These are phyloP conservation scores for Daedaleopsis sinensis DNA, from an alignment of 768 basidiomycete genomes.

Conservation along the genomic window DNA sequence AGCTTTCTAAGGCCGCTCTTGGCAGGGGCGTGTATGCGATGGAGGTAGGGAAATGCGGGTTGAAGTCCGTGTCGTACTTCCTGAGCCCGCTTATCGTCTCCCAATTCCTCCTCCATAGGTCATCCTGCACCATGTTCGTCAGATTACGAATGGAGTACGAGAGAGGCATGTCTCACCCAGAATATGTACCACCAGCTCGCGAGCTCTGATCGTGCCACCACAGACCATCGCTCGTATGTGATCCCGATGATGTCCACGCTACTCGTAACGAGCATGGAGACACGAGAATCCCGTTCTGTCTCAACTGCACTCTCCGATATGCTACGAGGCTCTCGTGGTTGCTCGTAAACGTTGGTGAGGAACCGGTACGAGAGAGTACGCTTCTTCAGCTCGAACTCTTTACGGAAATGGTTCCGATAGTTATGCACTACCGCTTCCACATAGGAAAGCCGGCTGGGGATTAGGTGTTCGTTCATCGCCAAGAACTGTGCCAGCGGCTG, in stretches of 20 bases:
- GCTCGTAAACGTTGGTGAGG: constrained; percentile 60
- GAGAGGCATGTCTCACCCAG: constrained; percentile 52
- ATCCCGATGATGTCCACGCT: constrained; percentile 49
- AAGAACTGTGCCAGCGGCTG: constrained; percentile 65
- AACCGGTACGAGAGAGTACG: constrained; percentile 64
- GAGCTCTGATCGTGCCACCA: constrained; percentile 50
- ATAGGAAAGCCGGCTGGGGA: constrained; percentile 42
- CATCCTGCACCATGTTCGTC: constrained; percentile 51
- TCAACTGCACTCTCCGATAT: constrained; percentile 49
- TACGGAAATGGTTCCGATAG: constrained; percentile 55
- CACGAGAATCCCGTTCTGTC: constrained; percentile 56
- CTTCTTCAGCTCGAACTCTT: constrained; percentile 55
- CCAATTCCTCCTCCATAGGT: constrained; percentile 73
- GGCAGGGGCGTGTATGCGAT: constrained; percentile 75
- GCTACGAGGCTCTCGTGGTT: constrained; percentile 47
- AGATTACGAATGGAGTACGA: too few relatives aligned
- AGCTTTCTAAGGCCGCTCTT: constrained; percentile 62
- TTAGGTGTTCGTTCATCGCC: constrained; percentile 53
- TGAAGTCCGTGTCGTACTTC: constrained; percentile 60
- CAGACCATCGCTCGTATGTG: constrained; percentile 55
- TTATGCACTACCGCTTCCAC: constrained; percentile 50
- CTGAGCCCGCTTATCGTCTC: constrained; percentile 54
- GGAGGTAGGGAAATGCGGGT: constrained; percentile 70
- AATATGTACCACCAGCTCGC: constrained; percentile 80
- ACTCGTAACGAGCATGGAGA: constrained; percentile 50